phyloP scores from a whole-genome alignment of 164 flowering plant species.

The Euptelea pleiosperma region DNA sequence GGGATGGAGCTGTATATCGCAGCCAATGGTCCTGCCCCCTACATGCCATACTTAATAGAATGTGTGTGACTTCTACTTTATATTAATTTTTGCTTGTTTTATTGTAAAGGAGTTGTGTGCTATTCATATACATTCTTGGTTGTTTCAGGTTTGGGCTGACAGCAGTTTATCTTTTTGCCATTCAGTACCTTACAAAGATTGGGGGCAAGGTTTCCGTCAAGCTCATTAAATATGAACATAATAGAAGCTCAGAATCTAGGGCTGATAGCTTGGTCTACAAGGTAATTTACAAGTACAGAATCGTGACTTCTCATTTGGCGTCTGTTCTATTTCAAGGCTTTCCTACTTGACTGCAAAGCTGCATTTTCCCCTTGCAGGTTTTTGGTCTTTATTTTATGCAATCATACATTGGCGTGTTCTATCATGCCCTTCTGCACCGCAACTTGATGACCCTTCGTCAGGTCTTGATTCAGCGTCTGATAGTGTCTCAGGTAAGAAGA shows the following conservation, averaged over 20 bases:
- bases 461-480: slow-evolving; percentile 77
- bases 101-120: no score
- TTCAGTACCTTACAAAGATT: slow-evolving; percentile 64
- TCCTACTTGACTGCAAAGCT: not conserved
- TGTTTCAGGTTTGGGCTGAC: slow-evolving; percentile 73
- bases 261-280: slow-evolving; percentile 93
- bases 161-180: slow-evolving; percentile 60
- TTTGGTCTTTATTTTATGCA: slow-evolving; percentile 98
- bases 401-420: slow-evolving; percentile 83
- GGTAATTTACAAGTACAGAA: slow-evolving; percentile 28
- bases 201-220: slow-evolving; percentile 75
- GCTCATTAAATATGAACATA: slow-evolving; percentile 67
- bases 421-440: slow-evolving; percentile 81
- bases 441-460: slow-evolving; percentile 74
- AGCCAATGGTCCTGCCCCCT: no score
- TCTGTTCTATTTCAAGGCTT: not conserved
- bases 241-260: slow-evolving; percentile 55
- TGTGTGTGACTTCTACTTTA: no score
- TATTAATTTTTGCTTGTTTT: no score
- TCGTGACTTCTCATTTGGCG: not conserved
- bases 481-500: slow-evolving; percentile 66
- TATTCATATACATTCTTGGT: not conserved
- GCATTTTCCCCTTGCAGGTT: slow-evolving; percentile 50
- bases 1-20: no score
- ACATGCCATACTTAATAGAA: no score